Percentiles rank a stretch among this genome's conserved stretches.
These are phyloP conservation scores for Galerina sulciceps DNA, from an alignment of 768 basidiomycete genomes.

Conservation along the genomic window DNA sequence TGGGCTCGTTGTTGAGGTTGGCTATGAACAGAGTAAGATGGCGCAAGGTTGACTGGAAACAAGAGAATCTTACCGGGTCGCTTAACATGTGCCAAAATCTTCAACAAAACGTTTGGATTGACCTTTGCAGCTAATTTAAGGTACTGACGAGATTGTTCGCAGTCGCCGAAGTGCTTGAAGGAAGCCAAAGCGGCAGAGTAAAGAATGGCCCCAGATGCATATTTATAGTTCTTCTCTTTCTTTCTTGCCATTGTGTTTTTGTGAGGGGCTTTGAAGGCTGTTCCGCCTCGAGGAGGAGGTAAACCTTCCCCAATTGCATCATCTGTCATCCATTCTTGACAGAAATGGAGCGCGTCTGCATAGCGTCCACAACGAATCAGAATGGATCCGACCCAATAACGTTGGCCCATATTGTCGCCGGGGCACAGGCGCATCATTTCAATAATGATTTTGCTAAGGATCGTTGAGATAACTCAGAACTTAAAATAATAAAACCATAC, in stretches of 20 bases:
- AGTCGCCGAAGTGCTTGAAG: slow-evolving; percentile 46
- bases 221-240: slow-evolving; percentile 14
- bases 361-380: slow-evolving; percentile 37
- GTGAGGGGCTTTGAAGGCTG: slow-evolving; percentile 30
- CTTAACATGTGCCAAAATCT: slow-evolving; percentile 40
- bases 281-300: slow-evolving; percentile 28
- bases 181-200: slow-evolving; percentile 49
- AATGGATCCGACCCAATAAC: slow-evolving; percentile 40
- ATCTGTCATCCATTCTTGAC: slow-evolving; percentile 32
- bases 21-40: slow-evolving; percentile 19
- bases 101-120: slow-evolving; percentile 41
- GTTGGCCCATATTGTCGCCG: slow-evolving; percentile 43
- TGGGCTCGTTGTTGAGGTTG: slow-evolving; percentile 31
- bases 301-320: slow-evolving; percentile 5
- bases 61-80: slow-evolving; percentile 34
- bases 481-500: slow-evolving; percentile 28
- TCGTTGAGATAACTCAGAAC: slow-evolving; percentile 3
- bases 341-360: slow-evolving; percentile 44
- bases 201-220: slow-evolving; percentile 17
- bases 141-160: slow-evolving; percentile 41
- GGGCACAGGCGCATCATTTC: slow-evolving; percentile 50
- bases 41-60: background rate
- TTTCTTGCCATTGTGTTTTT: slow-evolving; percentile 19
- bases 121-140: slow-evolving; percentile 36
- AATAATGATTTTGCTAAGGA: slow-evolving; percentile 39